A percentile compares a stretch with the other conserved stretches of the same genome.
These are phyloP conservation scores for Candida suzukii DNA, from an alignment of 805 yeast genomes.

Conservation along the genomic window DNA sequence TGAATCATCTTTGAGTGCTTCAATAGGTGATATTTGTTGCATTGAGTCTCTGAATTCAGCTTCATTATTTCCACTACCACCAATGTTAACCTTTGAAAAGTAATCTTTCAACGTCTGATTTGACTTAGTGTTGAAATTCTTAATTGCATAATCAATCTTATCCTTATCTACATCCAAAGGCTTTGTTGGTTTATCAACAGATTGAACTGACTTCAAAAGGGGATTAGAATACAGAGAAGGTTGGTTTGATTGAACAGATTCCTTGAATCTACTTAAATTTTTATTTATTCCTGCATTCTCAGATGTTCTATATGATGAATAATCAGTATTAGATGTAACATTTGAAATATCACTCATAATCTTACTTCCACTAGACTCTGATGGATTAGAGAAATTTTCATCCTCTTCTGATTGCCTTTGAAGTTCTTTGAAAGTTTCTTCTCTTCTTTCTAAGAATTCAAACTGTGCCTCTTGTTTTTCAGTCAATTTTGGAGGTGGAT, in stretches of 20 bases:
- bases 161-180: conserved; percentile 6
- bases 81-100: conserved; percentile 34
- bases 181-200: conserved; percentile 12
- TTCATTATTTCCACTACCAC: conserved; percentile 29
- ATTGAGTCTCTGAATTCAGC: conserved; percentile 29
- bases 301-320: conserved; percentile 2
- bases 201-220: conserved; percentile 9
- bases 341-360: neutral
- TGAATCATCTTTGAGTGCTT: neutral
- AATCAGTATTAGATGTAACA: neutral
- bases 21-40: conserved; percentile 8
- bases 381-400: neutral
- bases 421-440: conserved; percentile 22
- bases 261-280: conserved; percentile 11
- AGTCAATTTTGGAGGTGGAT: conserved; percentile 22
- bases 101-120: conserved; percentile 37
- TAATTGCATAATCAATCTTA: no score
- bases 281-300: conserved; percentile 2
- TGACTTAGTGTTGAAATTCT: no score
- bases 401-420: conserved; percentile 18
- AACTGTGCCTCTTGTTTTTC: conserved; percentile 18
- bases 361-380: neutral
- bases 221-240: conserved; percentile 16
- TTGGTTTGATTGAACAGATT: conserved; percentile 16
- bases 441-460: conserved; percentile 19